Base-by-base conservation (phyloP, 352 stramenopile species). In the Globisporangium spiculum region DNA sequence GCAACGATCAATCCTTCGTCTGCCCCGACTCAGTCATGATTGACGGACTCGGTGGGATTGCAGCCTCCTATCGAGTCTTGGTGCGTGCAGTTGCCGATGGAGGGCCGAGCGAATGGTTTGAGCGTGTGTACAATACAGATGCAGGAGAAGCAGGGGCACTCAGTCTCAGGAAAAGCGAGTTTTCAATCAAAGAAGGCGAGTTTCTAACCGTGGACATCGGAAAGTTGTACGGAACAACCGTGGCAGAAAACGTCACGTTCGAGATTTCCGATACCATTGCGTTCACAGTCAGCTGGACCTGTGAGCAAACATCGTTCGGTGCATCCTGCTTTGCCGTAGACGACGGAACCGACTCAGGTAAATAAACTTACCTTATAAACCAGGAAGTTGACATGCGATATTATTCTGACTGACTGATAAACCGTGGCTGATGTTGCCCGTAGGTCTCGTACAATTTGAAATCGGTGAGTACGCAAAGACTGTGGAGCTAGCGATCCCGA, bases 101-200 rank as follows among this genome's bases (percentile, higher is more conserved):
- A 12, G 76, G 76, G 1, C 4, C 48, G 10, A 88, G 78, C 14
- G 26, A 38, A 18, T 88, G 80, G 80, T 58, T 46, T 0, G 75
- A 62, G 9, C 7, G 58, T 0, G 65, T 67, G 1, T 84, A 76
- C 26, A 27, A 56, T 12, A 71, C 71, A 2, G 80, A 88, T 48
- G 66, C 62, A 0, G 68, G 50, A 5, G 41, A 64, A 44, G 0
- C 32, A 36, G 60, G 78, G 22, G 59, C 46, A 22, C 34, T 76
- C 71, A 55, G 60, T 0, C 75, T 75, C 75, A 9, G 46, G 46
- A 36, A 70, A 30, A 22, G 36, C 1, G 38, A 62, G 34, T 77
- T 71, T 55, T 41, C 16, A 27, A 27, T 46, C 38, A 14, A 30
- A n/a, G 72, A 81, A 63, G 73, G 65, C 10, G 24, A 67, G 30